Evolutionary conservation across 2,329 filamentous ascomycete species (phyloP).

Genomic region (Fusarium duplospermum): DNA sequence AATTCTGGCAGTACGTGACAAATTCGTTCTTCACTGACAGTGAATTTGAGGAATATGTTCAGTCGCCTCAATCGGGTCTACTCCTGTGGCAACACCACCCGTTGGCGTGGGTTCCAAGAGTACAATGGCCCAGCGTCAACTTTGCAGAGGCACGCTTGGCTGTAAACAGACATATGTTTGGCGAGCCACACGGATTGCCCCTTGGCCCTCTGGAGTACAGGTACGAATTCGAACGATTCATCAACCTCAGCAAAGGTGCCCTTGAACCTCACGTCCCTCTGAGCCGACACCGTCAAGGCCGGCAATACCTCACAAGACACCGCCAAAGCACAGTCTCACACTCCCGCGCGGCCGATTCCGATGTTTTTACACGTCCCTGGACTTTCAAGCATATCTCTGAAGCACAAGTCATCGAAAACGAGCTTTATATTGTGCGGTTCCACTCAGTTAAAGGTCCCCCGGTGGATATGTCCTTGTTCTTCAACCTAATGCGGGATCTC

Average conservation of each 20-base stretch:
- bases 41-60: too few species aligned
- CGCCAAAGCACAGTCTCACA: not conserved
- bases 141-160: not conserved
- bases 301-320: not conserved
- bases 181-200: not conserved
- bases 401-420: not conserved
- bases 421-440: not conserved
- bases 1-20: too few species aligned
- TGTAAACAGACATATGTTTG: not conserved
- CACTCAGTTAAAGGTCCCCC: not conserved
- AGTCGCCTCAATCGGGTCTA: too few species aligned
- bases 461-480: not conserved
- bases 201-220: not conserved
- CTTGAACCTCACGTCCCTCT: not conserved
- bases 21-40: too few species aligned
- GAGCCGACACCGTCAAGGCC: not conserved
- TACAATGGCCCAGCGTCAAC: not conserved
- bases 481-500: not conserved
- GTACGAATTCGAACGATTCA: not conserved
- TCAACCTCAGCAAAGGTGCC: not conserved
- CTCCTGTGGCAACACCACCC: not conserved
- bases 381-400: not conserved
- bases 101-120: not conserved
- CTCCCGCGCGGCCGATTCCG: not conserved
- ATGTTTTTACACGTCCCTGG: not conserved